These are phyloP conservation scores for Penicillium crystallinum DNA, from an alignment of 495 filamentous ascomycete genomes.

Conservation along the genomic window DNA sequence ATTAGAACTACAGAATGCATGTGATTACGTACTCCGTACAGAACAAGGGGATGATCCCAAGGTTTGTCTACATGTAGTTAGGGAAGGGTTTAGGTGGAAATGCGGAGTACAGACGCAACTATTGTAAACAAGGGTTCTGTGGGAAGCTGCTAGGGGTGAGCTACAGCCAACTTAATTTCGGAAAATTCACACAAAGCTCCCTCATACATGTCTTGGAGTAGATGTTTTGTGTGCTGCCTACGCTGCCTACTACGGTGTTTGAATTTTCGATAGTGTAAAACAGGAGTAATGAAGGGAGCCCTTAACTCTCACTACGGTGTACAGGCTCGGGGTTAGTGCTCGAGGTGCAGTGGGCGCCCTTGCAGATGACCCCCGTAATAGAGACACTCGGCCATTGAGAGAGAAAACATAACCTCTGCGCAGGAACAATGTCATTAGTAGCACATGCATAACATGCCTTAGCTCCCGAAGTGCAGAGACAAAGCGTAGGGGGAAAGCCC, in stretches of 20 bases:
- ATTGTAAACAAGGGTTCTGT: too few species aligned
- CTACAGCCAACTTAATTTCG: slow-evolving; percentile 5
- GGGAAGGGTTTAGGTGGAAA: too few species aligned
- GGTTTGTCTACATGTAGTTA: too few species aligned
- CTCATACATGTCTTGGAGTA: too few species aligned
- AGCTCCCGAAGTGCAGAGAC: slow-evolving; percentile 5
- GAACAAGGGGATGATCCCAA: too few species aligned
- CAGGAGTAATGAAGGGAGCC: slow-evolving; percentile 22
- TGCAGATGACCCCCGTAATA: slow-evolving; percentile 14
- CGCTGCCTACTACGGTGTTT: too few species aligned
- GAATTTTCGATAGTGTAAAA: not conserved
- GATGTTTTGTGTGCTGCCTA: too few species aligned
- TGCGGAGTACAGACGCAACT: too few species aligned
- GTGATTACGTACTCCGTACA: too few species aligned
- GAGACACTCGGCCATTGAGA: slow-evolving; percentile 5
- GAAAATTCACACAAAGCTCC: too few species aligned
- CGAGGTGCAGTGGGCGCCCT: slow-evolving; percentile 12
- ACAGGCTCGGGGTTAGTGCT: not conserved
- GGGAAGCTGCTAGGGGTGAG: too few species aligned
- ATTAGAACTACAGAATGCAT: too few species aligned
- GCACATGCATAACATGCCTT: slow-evolving; percentile 14
- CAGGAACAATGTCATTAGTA: not conserved
- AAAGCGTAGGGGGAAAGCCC: not conserved
- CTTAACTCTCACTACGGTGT: slow-evolving; percentile 8
- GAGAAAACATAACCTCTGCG: not conserved